These are phyloP conservation scores for Epicoccum nigrum DNA, from an alignment of 2,329 filamentous ascomycete genomes.

Conservation along the genomic window DNA sequence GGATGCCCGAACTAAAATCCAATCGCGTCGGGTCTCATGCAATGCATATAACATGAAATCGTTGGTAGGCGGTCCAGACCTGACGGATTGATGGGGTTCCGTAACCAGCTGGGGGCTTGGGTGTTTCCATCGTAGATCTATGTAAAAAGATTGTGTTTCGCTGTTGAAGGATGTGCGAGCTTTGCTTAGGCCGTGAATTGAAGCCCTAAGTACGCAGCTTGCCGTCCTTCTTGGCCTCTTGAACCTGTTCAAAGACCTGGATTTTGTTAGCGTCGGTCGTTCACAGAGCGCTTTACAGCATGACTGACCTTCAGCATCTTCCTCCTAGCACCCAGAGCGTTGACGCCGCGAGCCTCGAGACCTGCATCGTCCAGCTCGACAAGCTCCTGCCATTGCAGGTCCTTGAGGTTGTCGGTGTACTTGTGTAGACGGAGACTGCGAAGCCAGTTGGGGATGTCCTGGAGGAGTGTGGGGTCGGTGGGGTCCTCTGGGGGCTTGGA, in stretches of 20 bases:
- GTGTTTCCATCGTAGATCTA: slow-evolving; percentile 34
- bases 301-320: slow-evolving; percentile 90
- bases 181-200: not conserved
- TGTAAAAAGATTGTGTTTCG: slow-evolving; percentile 7
- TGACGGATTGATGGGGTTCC: slow-evolving; percentile 29
- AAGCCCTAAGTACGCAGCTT: too few species aligned
- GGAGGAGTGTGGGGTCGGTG: slow-evolving; percentile 84
- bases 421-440: slow-evolving; percentile 94
- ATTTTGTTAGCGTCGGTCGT: slow-evolving; percentile 36
- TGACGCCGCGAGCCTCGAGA: slow-evolving; percentile 89
- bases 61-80: slow-evolving; percentile 28
- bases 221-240: slow-evolving; percentile 61
- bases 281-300: not conserved
- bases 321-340: slow-evolving; percentile 88
- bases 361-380: slow-evolving; percentile 92
- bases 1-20: too few species aligned
- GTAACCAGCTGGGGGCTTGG: slow-evolving; percentile 30
- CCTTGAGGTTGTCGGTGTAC: slow-evolving; percentile 97
- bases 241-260: slow-evolving; percentile 92
- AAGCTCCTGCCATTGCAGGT: slow-evolving; percentile 94
- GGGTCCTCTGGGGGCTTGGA: slow-evolving; percentile 98
- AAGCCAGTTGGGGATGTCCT: slow-evolving; percentile 96
- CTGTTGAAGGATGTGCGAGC: not conserved
- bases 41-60: slow-evolving; percentile 25
- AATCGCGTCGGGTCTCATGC: slow-evolving; percentile 2